Evolutionary conservation across 257 asterid genomes (phyloP).

Genomic region (Henckelia pumila): DNA sequence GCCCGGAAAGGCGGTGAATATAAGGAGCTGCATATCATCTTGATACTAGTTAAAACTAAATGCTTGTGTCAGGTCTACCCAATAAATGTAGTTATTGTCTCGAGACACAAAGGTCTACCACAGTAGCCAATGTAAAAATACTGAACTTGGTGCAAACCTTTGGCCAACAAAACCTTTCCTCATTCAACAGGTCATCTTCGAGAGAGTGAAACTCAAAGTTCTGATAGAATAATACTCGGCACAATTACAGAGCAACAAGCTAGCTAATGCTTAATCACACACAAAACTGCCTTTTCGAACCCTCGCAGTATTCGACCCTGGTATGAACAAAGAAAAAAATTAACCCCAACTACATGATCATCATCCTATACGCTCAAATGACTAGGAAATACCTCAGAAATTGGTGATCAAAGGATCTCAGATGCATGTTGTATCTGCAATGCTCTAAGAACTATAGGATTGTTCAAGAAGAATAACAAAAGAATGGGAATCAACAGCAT

Average conservation of each 20-base stretch:
- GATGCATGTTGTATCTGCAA: constrained; percentile 38
- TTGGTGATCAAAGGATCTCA: constrained; percentile 44
- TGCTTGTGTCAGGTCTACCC: constrained; percentile 24
- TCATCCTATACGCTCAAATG: neutral
- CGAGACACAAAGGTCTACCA: constrained; percentile 27
- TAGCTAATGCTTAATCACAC: constrained; percentile 41
- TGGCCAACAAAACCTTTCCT: constrained; percentile 34
- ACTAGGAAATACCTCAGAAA: constrained; percentile 42
- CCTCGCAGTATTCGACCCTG: constrained; percentile 47
- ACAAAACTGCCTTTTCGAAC: constrained; percentile 30
- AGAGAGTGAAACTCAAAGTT: constrained; percentile 22
- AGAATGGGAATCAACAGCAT: constrained; percentile 20
- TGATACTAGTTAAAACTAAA: constrained; percentile 29
- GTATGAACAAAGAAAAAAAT: constrained; percentile 3
- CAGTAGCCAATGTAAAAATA: constrained; percentile 22
- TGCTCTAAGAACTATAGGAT: constrained; percentile 39
- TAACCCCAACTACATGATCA: constrained; percentile 4
- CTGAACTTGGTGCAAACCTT: constrained; percentile 32
- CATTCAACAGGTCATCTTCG: constrained; percentile 25
- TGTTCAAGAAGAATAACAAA: constrained; percentile 26
- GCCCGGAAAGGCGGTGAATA: constrained; percentile 28
- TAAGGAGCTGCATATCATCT: constrained; percentile 46
- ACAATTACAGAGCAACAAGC: constrained; percentile 30
- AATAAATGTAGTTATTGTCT: constrained; percentile 26
- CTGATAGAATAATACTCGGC: constrained; percentile 28